Base-by-base conservation (phyloP, 352 stramenopile genomes). In the Globisporangium middletonii region DNA sequence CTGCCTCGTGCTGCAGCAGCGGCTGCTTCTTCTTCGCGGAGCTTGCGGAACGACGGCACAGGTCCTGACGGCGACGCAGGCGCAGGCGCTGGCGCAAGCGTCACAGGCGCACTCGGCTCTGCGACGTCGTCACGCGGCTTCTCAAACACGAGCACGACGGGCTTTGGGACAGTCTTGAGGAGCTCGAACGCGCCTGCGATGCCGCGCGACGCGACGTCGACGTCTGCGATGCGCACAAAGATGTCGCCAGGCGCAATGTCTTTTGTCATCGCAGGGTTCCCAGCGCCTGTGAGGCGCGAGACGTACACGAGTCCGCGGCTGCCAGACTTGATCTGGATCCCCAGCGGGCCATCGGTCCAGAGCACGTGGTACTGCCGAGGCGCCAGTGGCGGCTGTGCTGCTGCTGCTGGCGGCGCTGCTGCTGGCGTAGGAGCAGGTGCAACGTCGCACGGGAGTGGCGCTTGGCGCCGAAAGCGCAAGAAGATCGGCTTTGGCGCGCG, bases 271-370 rank as follows among this genome's bases (percentile, higher is more conserved):
- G 63, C 65, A 4, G 79, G 72, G 16, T 75, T 65, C 0, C 79
- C 80, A 16, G 75, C 79, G 48, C 80, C 80, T 6, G 84, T 94
- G 35, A 93, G 72, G 27, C 84, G 73, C 7, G 85, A 79, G 37
- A 95, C 77, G 16, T 90, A 72, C n/a, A 93, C 79, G 15, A 67
- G 68, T 6, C 79, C 73, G 47, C 86, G 71, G 44, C 61, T 73
- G 3, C 76, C 86, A 19, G 72, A 77, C 37, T 86, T 89, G 56
- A 95, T 92, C 62, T 92, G 83, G 53, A 95, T 88, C 11, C 85
- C 85, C 5, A 95, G 71, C 4, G 83, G 78, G 1, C 85, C 85
- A 6, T 88, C 77, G 19, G 71, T 64, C 85, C 85, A 95, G 19
- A 89, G 51, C 15, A 95, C 73, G 7, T 77, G 74, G 65, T 93